A percentile compares a stretch with the other conserved stretches of the same genome.
Conservation (phyloP, 1,284 basidiomycete genomes). For the Clitocybe nebularis region DNA sequence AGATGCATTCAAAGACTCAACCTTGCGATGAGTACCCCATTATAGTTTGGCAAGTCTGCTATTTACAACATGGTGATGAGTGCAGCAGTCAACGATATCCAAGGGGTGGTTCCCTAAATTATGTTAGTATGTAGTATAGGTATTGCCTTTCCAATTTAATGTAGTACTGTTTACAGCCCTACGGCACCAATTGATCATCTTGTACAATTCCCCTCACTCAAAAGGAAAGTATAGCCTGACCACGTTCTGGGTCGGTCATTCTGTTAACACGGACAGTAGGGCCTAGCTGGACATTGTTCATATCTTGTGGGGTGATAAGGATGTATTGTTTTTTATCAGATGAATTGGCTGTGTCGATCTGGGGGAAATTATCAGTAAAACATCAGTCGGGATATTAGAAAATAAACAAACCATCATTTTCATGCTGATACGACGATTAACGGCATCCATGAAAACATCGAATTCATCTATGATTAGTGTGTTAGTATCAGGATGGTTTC, state of each 20-base stretch:
- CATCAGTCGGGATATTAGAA: background rate
- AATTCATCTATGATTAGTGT: slow-evolving; percentile 62
- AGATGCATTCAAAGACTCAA: too few relatives aligned
- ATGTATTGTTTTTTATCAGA: slow-evolving; percentile 88
- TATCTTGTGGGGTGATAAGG: slow-evolving; percentile 87
- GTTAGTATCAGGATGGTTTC: slow-evolving; percentile 17
- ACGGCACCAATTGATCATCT: too few relatives aligned
- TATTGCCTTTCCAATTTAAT: too few relatives aligned
- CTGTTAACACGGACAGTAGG: slow-evolving; percentile 66
- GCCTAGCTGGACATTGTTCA: slow-evolving; percentile 64
- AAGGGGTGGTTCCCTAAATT: too few relatives aligned
- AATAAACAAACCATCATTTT: slow-evolving; percentile 77
- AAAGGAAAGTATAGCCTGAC: slow-evolving; percentile 45
- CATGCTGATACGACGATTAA: slow-evolving; percentile 89
- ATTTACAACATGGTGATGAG: too few relatives aligned
- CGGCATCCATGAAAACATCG: slow-evolving; percentile 95
- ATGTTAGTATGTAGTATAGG: too few relatives aligned
- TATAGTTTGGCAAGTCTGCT: too few relatives aligned
- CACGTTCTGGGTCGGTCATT: slow-evolving; percentile 78
- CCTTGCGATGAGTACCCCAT: too few relatives aligned
- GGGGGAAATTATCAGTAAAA: slow-evolving; percentile 2
- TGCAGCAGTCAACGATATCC: too few relatives aligned
- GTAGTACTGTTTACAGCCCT: too few relatives aligned
- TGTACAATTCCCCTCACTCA: too few relatives aligned
- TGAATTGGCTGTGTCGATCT: slow-evolving; percentile 84